Percentiles rank a stretch among this genome's conserved stretches.
These are phyloP conservation scores for Hypoxylon sp. DNA, from an alignment of 2,329 filamentous ascomycete species.

Conservation along the genomic window DNA sequence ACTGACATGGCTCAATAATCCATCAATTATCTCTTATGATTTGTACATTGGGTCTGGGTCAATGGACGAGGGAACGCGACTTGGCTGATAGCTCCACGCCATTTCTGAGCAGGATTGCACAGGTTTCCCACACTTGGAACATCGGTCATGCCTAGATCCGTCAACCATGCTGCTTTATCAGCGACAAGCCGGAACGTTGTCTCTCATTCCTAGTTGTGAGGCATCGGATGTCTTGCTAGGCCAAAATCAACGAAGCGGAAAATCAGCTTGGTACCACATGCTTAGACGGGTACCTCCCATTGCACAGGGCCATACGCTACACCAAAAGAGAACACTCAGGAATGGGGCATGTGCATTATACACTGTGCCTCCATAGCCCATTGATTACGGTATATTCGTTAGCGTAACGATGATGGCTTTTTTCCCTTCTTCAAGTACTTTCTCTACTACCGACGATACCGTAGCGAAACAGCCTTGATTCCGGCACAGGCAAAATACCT, in stretches of 20 bases:
- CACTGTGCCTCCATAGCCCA: slow-evolving; percentile 42
- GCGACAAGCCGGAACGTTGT: slow-evolving; percentile 44
- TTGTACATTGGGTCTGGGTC: slow-evolving; percentile 8
- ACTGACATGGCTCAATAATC: slow-evolving; percentile 18
- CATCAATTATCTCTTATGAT: slow-evolving; percentile 19
- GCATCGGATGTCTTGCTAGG: slow-evolving; percentile 51
- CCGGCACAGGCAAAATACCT: slow-evolving; percentile 44
- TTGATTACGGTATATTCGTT: slow-evolving; percentile 26
- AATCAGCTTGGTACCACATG: slow-evolving; percentile 40
- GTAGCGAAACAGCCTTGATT: slow-evolving; percentile 45
- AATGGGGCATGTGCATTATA: slow-evolving; percentile 32
- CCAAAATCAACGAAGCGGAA: slow-evolving; percentile 40
- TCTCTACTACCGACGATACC: slow-evolving; percentile 47
- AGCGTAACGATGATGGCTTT: slow-evolving; percentile 33
- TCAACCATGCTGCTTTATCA: slow-evolving; percentile 47
- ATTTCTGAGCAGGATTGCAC: slow-evolving; percentile 39
- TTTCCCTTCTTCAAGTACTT: slow-evolving; percentile 10
- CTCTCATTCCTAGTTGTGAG: slow-evolving; percentile 48
- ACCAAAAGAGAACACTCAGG: slow-evolving; percentile 35
- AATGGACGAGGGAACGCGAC: slow-evolving; percentile 18
- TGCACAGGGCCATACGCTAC: slow-evolving; percentile 46
- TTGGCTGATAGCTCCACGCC: slow-evolving; percentile 29
- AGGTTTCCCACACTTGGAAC: slow-evolving; percentile 31
- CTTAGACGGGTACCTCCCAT: slow-evolving; percentile 37
- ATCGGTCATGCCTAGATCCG: slow-evolving; percentile 41